A percentile compares a stretch with the other conserved stretches of the same genome.
Conservation (phyloP, 1,284 basidiomycete genomes). For the Cystobasidium pallidum region DNA sequence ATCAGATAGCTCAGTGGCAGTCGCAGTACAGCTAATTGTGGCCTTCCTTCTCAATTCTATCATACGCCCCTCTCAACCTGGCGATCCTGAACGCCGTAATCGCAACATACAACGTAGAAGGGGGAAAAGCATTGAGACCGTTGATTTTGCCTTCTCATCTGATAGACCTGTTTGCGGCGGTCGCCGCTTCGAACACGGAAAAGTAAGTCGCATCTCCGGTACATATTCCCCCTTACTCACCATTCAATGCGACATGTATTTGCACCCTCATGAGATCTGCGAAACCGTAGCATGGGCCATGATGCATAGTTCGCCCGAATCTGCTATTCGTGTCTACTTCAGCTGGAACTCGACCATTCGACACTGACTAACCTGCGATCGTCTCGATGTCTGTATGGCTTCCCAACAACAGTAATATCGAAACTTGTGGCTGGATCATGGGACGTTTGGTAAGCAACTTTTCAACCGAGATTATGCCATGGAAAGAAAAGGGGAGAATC, state of each 20-base stretch:
- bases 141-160: conserved; percentile 10
- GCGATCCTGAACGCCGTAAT: background rate
- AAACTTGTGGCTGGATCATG: conserved; percentile 36
- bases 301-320: too few relatives aligned
- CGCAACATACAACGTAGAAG: background rate
- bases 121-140: background rate
- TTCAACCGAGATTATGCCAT: too few relatives aligned
- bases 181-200: conserved; percentile 11
- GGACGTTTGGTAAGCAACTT: conserved; percentile 15
- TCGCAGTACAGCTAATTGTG: too few relatives aligned
- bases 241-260: too few relatives aligned
- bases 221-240: background rate
- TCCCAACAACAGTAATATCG: conserved; percentile 26
- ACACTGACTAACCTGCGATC: too few relatives aligned
- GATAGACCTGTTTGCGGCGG: conserved; percentile 15
- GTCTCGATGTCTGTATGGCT: too few relatives aligned
- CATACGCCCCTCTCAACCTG: background rate
- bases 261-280: too few relatives aligned
- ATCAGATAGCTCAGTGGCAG: too few relatives aligned
- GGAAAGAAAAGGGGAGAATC: background rate
- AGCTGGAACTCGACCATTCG: background rate
- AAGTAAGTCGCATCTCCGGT: conserved; percentile 5
- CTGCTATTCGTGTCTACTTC: too few relatives aligned
- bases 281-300: too few relatives aligned
- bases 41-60: too few relatives aligned